phyloP scores from a whole-genome alignment of 2,329 filamentous ascomycete genomes.

The Endocalyx cinctus region DNA sequence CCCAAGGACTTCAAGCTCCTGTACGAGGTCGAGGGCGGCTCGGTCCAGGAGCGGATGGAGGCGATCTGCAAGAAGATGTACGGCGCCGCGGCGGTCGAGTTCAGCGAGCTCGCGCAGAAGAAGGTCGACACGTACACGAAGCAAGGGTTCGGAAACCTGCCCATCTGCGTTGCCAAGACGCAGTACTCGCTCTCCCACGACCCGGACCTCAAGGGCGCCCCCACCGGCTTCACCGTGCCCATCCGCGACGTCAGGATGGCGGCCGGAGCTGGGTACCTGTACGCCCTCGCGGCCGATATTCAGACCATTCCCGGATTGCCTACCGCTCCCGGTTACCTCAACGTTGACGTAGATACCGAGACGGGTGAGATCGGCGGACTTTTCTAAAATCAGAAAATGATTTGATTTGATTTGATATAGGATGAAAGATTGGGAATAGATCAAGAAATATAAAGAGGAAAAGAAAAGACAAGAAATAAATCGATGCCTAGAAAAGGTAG shows the following conservation, averaged over 20 bases:
- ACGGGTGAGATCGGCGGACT: conserved; percentile 85
- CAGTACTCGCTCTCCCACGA: conserved; percentile 97
- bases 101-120: conserved; percentile 89
- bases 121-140: conserved; percentile 93
- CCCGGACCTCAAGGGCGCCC: conserved; percentile 88
- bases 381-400: too few relatives aligned
- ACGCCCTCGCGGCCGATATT: conserved; percentile 90
- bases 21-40: conserved; percentile 68
- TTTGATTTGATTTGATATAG: too few relatives aligned
- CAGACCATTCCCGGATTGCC: conserved; percentile 96
- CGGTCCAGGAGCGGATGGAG: conserved; percentile 85
- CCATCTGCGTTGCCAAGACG: conserved; percentile 96
- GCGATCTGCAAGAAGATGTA: conserved; percentile 91
- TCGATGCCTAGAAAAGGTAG: too few relatives aligned
- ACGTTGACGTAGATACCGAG: conserved; percentile 79
- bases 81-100: conserved; percentile 81
- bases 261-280: conserved; percentile 88
- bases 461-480: too few relatives aligned
- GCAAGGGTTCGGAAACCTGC: conserved; percentile 88
- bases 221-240: conserved; percentile 88
- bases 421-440: too few relatives aligned
- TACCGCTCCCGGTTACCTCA: conserved; percentile 91
- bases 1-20: conserved; percentile 84
- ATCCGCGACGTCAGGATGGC: conserved; percentile 93
- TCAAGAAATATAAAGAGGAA: too few relatives aligned